Evolutionary conservation across 2,329 filamentous ascomycete genomes (phyloP), one percentile per base, ranked within the genome.

Genomic region (Pseudogymnoascus sp.): DNA sequence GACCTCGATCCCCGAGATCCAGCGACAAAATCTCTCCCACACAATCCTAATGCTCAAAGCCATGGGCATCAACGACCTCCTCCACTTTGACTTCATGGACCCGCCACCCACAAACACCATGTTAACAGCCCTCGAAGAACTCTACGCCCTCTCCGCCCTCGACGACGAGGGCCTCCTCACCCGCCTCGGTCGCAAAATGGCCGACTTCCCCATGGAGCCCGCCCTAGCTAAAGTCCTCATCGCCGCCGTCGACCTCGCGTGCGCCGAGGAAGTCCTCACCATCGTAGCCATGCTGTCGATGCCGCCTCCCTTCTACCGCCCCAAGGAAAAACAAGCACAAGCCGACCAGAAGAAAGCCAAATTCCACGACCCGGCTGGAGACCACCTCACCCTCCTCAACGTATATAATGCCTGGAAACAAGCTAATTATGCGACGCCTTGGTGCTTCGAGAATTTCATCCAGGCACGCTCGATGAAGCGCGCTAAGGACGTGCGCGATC

Each of bases 81-180:
- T 99, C 11, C 92, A 96, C 72, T 99, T 99, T 71, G 93, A 97
- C 76, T 99, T 99, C 71, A 97, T 99, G 93, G 94, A 99, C 71
- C 92, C 94, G 0, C 94, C 94, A 0, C 94, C 94, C 0, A 94
- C 94, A 31, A 97, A 97, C 71, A 97, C 94, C 11, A 97, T 97
- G 91, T 83, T 99, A 67, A 96, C 92, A 60, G 94, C 94, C 0
- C 79, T 99, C 3, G 95, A 99, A 76, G 94, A 97, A 73, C 81
- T 99, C 0, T 99, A 99, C 72, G 91, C 92, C 0, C 79, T 99
- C 10, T 91, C 89, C 3, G 93, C 93, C 0, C 81, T 99, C 0
- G 94, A 99, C 67, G 93, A 99, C 70, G 94, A 99, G 81, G 94
- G 94, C 12, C 82, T 99, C 0, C 79, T 99, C 1, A 99, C 94